Conservation (phyloP, 192 early-diverging fungal species). For the Coemansia sp. region DNA sequence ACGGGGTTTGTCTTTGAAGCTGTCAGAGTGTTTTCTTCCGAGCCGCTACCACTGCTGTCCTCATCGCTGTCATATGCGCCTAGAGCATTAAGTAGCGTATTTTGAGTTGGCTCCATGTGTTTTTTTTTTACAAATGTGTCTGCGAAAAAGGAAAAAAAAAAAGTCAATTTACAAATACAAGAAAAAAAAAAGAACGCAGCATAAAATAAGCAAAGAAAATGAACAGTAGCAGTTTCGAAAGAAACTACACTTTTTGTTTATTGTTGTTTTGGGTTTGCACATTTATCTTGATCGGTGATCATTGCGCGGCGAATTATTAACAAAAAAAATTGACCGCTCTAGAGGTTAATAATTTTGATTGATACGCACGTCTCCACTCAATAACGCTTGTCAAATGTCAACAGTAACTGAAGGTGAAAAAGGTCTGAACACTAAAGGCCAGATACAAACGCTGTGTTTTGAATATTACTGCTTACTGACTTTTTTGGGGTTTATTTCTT, state of each 20-base stretch:
- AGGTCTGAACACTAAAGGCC: too few species aligned
- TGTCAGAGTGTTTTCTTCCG: background rate
- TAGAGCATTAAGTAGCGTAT: slow-evolving; percentile 39
- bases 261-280: background rate
- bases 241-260: background rate
- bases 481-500: too few species aligned
- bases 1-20: background rate
- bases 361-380: too few species aligned
- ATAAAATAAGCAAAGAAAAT: slow-evolving; percentile 2
- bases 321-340: background rate
- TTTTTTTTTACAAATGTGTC: background rate
- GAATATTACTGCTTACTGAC: background rate
- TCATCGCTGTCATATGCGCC: slow-evolving; percentile 43
- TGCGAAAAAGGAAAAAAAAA: slow-evolving; percentile 6
- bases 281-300: background rate
- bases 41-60: slow-evolving; percentile 12
- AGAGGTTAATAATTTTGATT: too few species aligned
- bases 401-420: too few species aligned
- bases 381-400: too few species aligned
- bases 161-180: background rate
- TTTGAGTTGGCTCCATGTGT: slow-evolving; percentile 8
- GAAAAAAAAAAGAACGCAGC: background rate
- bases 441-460: too few species aligned
- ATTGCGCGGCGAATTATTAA: background rate
- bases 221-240: background rate